Base-by-base conservation (phyloP, 2,329 filamentous ascomycete genomes). In the Clarireedia homoeocarpa region DNA sequence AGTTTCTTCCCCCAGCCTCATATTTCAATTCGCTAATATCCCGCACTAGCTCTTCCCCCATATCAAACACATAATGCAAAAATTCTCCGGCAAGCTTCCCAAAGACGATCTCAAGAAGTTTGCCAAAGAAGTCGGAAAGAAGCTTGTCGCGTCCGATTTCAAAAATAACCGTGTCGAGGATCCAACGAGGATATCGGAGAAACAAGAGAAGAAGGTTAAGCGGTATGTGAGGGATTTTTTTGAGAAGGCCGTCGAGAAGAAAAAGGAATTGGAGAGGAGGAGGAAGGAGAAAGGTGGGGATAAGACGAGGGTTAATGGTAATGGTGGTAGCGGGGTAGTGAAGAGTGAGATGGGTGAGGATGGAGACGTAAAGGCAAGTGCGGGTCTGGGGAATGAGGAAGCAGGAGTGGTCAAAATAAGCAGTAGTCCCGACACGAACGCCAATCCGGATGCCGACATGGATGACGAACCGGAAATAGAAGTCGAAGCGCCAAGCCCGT, bases 141-240 rank as follows among this genome's bases (percentile, higher is more conserved):
- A 92, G 71, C 80, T 97, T 14, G 91, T 96, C 20, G 83, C 88
- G 17, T 94, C 90, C 0, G 92, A 97, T 70, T 96, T 89, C 74
- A 95, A 95, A 70, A 87, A 92, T 67, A 83, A 84, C 48, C 85
- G 90, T n/a, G 91, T 96, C 9, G 80, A 83, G 47, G 86, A 96
- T 66, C 92, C 91, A 0, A 89, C 83, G 24, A 82, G 81, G 49
- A 85, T 96, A 61, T 81, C 80, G 27, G 81, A 88, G 38, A 91
- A 89, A 68, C 88, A 94, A 65, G 81, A 86, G 64, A 86, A 85
- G 68, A 89, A 91, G 61, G 82, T 96, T 58, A 95, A 89, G 73
- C 85, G 82, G 56, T 90, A 87, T 67, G 90, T 91, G 57, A 86
- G 88, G 60, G 85, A 91, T 51, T 97, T 86, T 70, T 86, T 96